phyloP scores from a whole-genome alignment of 164 flowering plant genomes.

The Warburgia ugandensis region DNA sequence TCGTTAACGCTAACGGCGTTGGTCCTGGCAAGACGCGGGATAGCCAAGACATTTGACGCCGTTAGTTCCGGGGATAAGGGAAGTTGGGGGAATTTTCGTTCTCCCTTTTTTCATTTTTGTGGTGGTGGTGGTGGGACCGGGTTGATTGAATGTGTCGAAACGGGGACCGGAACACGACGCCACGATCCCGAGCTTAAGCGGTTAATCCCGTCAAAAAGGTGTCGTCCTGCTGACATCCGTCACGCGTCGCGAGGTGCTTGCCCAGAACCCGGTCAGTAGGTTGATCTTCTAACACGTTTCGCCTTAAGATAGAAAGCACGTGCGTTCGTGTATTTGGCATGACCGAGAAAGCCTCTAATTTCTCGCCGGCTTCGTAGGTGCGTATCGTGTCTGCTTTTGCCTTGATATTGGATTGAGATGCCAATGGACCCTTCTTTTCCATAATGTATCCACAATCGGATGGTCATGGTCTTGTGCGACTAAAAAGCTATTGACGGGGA shows the following conservation, averaged over 20 bases:
- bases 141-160: neutral
- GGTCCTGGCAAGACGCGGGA: neutral
- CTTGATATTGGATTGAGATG: too few relatives aligned
- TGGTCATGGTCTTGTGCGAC: too few relatives aligned
- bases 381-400: neutral
- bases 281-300: neutral
- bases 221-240: neutral
- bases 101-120: neutral
- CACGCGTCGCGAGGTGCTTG: neutral
- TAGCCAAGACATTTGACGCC: neutral
- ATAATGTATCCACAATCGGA: too few relatives aligned
- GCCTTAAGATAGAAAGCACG: neutral
- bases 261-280: neutral
- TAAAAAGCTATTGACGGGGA: too few relatives aligned
- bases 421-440: too few relatives aligned
- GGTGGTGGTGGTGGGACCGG: conserved; percentile 3
- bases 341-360: neutral
- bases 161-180: neutral
- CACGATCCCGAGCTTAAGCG: neutral
- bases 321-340: neutral
- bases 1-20: neutral
- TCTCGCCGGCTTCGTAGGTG: neutral
- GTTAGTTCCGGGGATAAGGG: conserved; percentile 6
- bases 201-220: neutral
- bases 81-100: neutral